Evolutionary conservation across 2,329 filamentous ascomycete species (phyloP), one percentile per base, ranked within the genome.

Genomic region (Exutisphaerella laricina): DNA sequence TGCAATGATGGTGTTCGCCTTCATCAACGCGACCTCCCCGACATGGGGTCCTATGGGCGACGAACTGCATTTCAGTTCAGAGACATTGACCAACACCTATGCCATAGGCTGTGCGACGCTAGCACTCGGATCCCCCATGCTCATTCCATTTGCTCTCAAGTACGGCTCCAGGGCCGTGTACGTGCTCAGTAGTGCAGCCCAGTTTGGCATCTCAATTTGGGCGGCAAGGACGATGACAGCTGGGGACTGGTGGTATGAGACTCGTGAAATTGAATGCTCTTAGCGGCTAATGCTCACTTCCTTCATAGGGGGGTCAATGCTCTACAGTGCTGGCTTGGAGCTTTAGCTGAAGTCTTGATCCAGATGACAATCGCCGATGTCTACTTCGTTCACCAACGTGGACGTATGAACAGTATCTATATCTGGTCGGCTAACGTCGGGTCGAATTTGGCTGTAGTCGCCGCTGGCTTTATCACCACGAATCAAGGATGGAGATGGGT

Each of bases 131-230:
- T 54, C 72, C 1, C 68, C 67, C 1, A 65, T 75, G 28, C 71
- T 77, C 51, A 61, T 77, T 37, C 73, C 74, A 0, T 58, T 76
- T 4, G 73, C 73, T 2, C 70, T 74, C 39, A 71, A 74, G 41
- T 62, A 69, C 43, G 74, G 74, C 10, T 66, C 70, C 14, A 65
- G 74, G 2, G 71, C 74, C 1, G 66, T 77, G 3, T 77, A 74
- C 55, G 58, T 75, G 3, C 25, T 70, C 14, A 67, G 70, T 28
- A 70, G 68, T 43, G 51, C 67, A 28, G 66, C 73, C 43, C 71
- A 76, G 62, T 65, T 75, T 35, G 64, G 65, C 0, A 67, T 68
- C 4, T 70, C 64, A 33, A 63, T 77, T 35, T 77, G 73, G 73
- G 60, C 60, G 3, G 73, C 73, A 0, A 62, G 59, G 13, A 66